Base-by-base conservation (phyloP, 202 grass and related monocot genomes). In the Elaeis oleifera region DNA sequence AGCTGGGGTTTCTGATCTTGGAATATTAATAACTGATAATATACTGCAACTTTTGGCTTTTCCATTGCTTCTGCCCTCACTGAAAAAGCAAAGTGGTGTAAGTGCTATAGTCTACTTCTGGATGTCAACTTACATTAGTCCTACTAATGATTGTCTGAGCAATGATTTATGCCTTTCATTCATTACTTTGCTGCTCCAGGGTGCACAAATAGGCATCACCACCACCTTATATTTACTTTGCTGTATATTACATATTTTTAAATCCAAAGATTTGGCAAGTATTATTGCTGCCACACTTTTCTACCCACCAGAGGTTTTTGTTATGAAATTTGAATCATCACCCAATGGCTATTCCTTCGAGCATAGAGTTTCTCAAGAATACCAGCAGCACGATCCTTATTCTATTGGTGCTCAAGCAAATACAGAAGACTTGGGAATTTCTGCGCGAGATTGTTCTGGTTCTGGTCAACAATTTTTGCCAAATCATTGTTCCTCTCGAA, bases 221-320 rank as follows among this genome's bases (percentile, higher is more conserved):
- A 99, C 95, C 65, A 76, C 95, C 56, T 80, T 99, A 71, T 92
- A 84, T 73, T 66, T 99, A 57, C 89, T 99, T 62, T 99, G 85
- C 61, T 94, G 88, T 75, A 89, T 99, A 74, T 81, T 99, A 27
- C 95, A 99, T 65, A 89, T 99, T 72, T 99, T 99, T 76, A 99
- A 99, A 66, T 86, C 82, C 78, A 99, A 94, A 60, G 95, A 99
- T 75, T 77, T 99, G 77, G 83, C 88, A 26, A 94, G 83, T 81
- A 82, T 70, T 59, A 78, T 94, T 74, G 82, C 88, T n/a, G 82
- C 88, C 55, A 74, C 88, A 65, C 83, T 99, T 75, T 99, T 99
- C 64, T 85, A 81, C 86, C 88, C 80, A 67, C 53, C 78, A 26
- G 75, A 94, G 57, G 60, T 67, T 71, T 62, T 80, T 79, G 64